A percentile compares a stretch with the other conserved stretches of the same genome.
These are phyloP conservation scores for Umbellularia californica DNA, from an alignment of 164 flowering plant species.

Conservation along the genomic window DNA sequence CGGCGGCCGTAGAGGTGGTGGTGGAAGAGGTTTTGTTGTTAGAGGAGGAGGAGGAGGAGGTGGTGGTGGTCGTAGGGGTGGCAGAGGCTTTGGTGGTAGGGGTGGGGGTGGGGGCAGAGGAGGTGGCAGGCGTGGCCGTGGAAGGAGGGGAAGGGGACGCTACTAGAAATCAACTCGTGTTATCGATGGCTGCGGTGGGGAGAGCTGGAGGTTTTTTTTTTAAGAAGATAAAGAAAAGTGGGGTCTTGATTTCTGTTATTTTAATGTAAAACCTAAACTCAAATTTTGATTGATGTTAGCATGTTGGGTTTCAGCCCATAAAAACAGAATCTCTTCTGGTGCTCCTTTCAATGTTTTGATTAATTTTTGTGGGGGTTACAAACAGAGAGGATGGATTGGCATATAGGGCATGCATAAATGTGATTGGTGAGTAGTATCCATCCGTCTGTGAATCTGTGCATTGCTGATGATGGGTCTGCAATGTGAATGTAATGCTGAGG, in stretches of 20 bases:
- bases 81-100: not conserved
- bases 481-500: no score
- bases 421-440: no score
- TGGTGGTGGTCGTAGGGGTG: not conserved
- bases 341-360: no score
- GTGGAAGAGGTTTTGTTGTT: not conserved
- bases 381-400: no score
- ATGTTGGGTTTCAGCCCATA: not conserved
- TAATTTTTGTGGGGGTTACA: no score
- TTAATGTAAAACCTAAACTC: not conserved
- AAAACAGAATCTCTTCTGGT: not conserved
- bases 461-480: no score
- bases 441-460: no score
- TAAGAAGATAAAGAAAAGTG: not conserved
- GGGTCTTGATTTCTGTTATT: not conserved
- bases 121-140: not conserved
- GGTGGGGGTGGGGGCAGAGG: not conserved
- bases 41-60: not conserved
- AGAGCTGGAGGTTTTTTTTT: not conserved
- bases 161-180: no score
- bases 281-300: not conserved
- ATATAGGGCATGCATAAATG: no score
- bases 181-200: not conserved
- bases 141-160: not conserved
- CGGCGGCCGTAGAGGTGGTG: slow-evolving; percentile 5